Percentiles rank a stretch among this genome's conserved stretches.
These are phyloP conservation scores for Penicillium ochrochloron DNA, from an alignment of 495 filamentous ascomycete genomes.

Conservation along the genomic window DNA sequence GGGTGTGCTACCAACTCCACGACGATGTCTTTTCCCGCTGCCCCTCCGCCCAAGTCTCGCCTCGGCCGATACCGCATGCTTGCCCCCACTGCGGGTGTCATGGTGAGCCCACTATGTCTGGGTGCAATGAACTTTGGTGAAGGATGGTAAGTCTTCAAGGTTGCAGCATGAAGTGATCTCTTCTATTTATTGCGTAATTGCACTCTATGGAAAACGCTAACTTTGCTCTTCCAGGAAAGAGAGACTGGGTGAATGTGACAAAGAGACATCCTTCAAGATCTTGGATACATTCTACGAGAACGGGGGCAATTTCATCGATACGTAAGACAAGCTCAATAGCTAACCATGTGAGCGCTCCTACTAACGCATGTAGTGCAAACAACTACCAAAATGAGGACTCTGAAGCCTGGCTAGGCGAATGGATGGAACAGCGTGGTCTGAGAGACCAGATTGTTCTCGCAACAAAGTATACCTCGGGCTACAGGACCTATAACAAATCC, in stretches of 20 bases:
- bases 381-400: conserved; percentile 73
- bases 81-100: conserved; percentile 59
- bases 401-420: conserved; percentile 68
- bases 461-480: conserved; percentile 67
- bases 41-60: conserved; percentile 28
- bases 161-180: not conserved
- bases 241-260: conserved; percentile 61
- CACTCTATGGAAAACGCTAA: not conserved
- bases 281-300: conserved; percentile 68
- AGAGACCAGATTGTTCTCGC: conserved; percentile 49
- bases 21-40: conserved; percentile 14
- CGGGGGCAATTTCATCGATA: conserved; percentile 83
- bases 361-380: conserved; percentile 47
- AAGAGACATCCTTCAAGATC: conserved; percentile 64
- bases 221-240: conserved; percentile 31
- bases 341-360: not conserved
- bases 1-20: not conserved
- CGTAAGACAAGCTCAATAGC: conserved; percentile 26
- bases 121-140: conserved; percentile 68
- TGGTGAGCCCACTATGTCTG: conserved; percentile 64
- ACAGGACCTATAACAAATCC: conserved; percentile 26
- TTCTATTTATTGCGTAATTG: not conserved
- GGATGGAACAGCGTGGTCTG: conserved; percentile 21
- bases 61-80: conserved; percentile 64
- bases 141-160: conserved; percentile 42